Percentiles rank a stretch among this genome's conserved stretches.
These are phyloP conservation scores for Cordyceps javanica DNA, from an alignment of 2,329 filamentous ascomycete genomes.

Conservation along the genomic window DNA sequence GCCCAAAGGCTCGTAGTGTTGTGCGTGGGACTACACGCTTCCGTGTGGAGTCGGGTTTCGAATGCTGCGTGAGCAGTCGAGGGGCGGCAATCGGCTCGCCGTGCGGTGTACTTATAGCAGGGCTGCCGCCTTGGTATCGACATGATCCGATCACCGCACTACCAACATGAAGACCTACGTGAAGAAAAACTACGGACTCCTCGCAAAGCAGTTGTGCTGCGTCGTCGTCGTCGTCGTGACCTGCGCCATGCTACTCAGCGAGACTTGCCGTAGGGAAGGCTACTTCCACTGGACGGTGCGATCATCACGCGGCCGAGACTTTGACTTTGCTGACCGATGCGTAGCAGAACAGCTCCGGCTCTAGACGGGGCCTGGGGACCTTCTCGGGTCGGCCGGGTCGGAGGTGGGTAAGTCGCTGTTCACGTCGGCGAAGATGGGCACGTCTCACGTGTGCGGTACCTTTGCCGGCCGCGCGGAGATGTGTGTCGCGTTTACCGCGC, in stretches of 20 bases:
- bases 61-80: not conserved
- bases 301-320: not conserved
- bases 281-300: not conserved
- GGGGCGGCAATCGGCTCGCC: not conserved
- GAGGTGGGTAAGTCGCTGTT: not conserved
- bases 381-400: not conserved
- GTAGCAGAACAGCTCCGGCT: too few relatives aligned
- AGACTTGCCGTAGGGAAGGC: not conserved
- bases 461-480: not conserved
- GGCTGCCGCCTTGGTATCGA: not conserved
- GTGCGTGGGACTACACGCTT: too few relatives aligned
- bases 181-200: not conserved
- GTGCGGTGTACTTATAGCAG: not conserved
- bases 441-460: not conserved
- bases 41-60: too few relatives aligned
- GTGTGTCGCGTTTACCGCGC: not conserved
- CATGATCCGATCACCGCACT: too few relatives aligned
- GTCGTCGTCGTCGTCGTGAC: not conserved
- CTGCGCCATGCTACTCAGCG: not conserved
- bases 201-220: not conserved
- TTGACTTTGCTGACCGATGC: too few relatives aligned
- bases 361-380: not conserved
- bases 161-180: not conserved
- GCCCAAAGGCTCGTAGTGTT: too few relatives aligned
- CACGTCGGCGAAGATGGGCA: not conserved